phyloP scores from a whole-genome alignment of 306 rosid species.

The Luffa acutangula region DNA sequence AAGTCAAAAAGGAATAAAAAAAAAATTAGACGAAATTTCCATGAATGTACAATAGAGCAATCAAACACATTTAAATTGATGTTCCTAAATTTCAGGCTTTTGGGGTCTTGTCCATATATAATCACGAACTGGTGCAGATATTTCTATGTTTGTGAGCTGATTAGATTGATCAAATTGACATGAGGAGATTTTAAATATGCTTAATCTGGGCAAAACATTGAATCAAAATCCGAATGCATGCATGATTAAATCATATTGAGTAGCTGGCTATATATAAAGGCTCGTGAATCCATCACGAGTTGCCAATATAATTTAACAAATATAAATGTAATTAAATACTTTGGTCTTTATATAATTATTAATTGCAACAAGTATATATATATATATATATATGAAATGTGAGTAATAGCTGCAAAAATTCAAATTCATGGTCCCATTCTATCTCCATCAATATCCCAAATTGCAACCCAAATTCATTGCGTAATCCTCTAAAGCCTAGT shows the following conservation, averaged over 20 bases:
- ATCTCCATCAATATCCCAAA: conserved; percentile 3
- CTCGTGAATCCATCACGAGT: conserved; percentile 13
- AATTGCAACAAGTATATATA: too few relatives aligned
- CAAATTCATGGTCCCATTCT: background rate
- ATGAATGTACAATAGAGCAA: too few relatives aligned
- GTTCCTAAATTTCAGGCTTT: background rate
- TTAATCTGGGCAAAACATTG: background rate
- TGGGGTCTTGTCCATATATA: background rate
- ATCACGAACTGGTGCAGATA: background rate
- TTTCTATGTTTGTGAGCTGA: too few relatives aligned
- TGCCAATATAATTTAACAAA: background rate
- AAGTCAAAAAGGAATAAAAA: too few relatives aligned
- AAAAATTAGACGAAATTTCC: too few relatives aligned
- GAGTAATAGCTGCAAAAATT: background rate
- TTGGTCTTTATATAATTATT: background rate
- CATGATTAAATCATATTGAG: background rate
- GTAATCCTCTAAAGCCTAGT: background rate
- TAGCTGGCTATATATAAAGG: background rate
- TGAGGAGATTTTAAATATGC: background rate
- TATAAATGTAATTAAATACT: background rate
- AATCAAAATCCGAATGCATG: conserved; percentile 3
- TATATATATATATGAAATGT: background rate
- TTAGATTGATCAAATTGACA: background rate
- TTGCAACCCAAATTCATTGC: conserved; percentile 1
- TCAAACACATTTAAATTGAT: too few relatives aligned